A percentile compares a stretch with the other conserved stretches of the same genome.
Conservation (phyloP, 495 filamentous ascomycete genomes). For the Podospora pseudoanserina region DNA sequence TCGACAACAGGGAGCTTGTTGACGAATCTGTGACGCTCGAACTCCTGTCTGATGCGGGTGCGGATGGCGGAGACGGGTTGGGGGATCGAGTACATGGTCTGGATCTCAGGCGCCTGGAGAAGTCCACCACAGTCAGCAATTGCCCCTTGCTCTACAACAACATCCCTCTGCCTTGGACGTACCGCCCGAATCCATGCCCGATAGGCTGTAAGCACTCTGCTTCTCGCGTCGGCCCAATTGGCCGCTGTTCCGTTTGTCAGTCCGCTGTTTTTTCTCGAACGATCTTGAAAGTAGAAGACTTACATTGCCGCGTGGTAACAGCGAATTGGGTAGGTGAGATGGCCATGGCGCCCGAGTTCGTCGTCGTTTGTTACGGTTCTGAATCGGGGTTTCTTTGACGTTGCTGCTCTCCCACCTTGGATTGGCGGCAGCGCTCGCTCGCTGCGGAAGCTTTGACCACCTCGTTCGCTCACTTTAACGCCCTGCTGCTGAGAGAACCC, state of each 20-base stretch:
- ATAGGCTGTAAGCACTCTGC: constrained; percentile 79
- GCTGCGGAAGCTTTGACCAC: constrained; percentile 24
- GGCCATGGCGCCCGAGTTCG: constrained; percentile 39
- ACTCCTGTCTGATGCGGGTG: constrained; percentile 94
- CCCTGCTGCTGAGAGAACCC: not conserved
- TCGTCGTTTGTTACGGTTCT: constrained; percentile 21
- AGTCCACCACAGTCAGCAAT: constrained; percentile 15
- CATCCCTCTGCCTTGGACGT: constrained; percentile 38
- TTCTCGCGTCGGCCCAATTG: constrained; percentile 82
- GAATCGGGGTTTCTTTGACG: constrained; percentile 14
- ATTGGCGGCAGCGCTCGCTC: not conserved
- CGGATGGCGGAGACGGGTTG: constrained; percentile 84
- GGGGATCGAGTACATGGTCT: constrained; percentile 90
- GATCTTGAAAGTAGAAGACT: constrained; percentile 28
- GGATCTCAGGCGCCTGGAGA: constrained; percentile 84
- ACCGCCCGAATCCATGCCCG: constrained; percentile 92
- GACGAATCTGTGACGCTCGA: constrained; percentile 92
- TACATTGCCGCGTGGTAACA: constrained; percentile 84
- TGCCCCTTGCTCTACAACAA: not conserved
- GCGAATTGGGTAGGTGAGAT: constrained; percentile 94
- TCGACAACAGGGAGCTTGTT: constrained; percentile 84
- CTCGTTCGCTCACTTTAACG: not conserved
- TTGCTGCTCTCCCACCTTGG: constrained; percentile 13
- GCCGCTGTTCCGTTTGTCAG: constrained; percentile 52
- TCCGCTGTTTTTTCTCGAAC: constrained; percentile 15